These are phyloP conservation scores for Cymbopogon flexuosus DNA, from an alignment of 202 grass and related monocot species.

Conservation along the genomic window DNA sequence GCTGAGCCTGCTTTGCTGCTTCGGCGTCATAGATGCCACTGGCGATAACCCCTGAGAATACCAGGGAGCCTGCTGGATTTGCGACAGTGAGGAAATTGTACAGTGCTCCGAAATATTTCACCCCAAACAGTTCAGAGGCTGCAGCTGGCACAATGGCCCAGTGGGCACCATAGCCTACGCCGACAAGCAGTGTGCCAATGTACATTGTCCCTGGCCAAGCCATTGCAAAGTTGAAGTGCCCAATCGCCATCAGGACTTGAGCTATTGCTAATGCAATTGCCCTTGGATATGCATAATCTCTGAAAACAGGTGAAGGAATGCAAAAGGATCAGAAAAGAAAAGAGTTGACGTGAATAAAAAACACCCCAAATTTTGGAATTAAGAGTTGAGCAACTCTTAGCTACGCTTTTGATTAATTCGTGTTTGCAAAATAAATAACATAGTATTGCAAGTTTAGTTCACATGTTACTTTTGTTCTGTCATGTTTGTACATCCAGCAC, in stretches of 20 bases:
- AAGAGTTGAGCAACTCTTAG: neutral
- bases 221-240: conserved; percentile 80
- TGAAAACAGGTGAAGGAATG: conserved; percentile 29
- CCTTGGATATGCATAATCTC: conserved; percentile 74
- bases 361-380: neutral
- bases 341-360: neutral
- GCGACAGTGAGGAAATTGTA: conserved; percentile 80
- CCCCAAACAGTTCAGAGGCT: conserved; percentile 70
- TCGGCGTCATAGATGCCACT: conserved; percentile 80
- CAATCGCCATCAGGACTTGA: conserved; percentile 69
- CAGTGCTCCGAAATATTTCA: conserved; percentile 69
- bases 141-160: conserved; percentile 85
- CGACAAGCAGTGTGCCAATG: conserved; percentile 66
- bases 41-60: conserved; percentile 82
- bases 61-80: conserved; percentile 75
- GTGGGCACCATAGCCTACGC: conserved; percentile 75
- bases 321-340: conserved; percentile 10
- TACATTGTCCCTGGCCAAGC: conserved; percentile 81
- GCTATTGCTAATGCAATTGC: conserved; percentile 63
- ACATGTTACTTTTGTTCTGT: neutral
- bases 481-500: neutral
- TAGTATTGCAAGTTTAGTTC: neutral
- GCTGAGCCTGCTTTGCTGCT: conserved; percentile 65
- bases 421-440: neutral
- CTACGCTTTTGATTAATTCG: neutral